phyloP scores from a whole-genome alignment of 192 early-diverging fungal species.

The Podila clonocystis region DNA sequence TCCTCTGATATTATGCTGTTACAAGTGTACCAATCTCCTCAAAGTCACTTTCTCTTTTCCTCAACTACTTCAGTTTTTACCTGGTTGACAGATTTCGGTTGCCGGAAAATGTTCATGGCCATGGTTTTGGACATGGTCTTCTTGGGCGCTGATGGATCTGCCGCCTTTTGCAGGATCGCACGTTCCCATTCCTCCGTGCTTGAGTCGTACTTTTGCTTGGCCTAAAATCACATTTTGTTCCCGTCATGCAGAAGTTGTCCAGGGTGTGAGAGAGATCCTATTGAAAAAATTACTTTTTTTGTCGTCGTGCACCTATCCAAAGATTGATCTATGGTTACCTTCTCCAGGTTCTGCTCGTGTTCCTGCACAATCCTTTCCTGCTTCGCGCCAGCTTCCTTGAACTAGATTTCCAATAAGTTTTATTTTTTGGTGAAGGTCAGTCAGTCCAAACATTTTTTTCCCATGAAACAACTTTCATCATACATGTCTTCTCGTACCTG shows the following conservation, averaged over 20 bases:
- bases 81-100: conserved; percentile 68
- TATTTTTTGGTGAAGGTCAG: neutral
- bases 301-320: no score
- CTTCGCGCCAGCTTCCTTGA: conserved; percentile 82
- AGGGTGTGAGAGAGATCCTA: neutral
- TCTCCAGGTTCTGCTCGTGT: conserved; percentile 82
- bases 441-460: neutral
- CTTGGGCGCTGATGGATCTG: conserved; percentile 52
- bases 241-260: neutral
- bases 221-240: conserved; percentile 32
- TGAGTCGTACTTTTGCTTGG: conserved; percentile 82
- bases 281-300: neutral
- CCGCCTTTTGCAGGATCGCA: conserved; percentile 65
- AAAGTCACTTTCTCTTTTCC: no score
- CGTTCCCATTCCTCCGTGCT: conserved; percentile 90
- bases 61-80: conserved; percentile 40
- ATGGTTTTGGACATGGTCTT: conserved; percentile 61
- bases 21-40: no score
- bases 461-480: no score
- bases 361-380: conserved; percentile 83
- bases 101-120: conserved; percentile 57
- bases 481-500: conserved; percentile 57
- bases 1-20: conserved; percentile 3
- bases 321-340: conserved; percentile 57
- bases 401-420: conserved; percentile 49